phyloP scores from a whole-genome alignment of 2,329 filamentous ascomycete species.

The Aspergillus jensenii region DNA sequence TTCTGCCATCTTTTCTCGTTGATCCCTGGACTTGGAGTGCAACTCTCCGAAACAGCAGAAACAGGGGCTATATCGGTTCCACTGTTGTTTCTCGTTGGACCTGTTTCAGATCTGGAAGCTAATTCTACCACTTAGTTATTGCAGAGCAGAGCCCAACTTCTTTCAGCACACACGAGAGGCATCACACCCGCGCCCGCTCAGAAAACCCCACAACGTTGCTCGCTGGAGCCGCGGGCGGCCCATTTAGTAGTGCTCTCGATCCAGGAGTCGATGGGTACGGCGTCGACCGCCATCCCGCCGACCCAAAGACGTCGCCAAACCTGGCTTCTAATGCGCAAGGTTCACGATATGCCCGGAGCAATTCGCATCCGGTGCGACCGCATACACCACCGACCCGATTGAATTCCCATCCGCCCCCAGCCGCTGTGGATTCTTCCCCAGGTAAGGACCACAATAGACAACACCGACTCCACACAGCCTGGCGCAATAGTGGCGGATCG shows the following conservation, averaged over 20 bases:
- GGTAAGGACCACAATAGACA: constrained; percentile 31
- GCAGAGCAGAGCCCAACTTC: constrained; percentile 41
- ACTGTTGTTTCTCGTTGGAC: constrained; percentile 1
- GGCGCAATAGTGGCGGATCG: constrained; percentile 41
- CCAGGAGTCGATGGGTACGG: constrained; percentile 38
- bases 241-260: constrained; percentile 32
- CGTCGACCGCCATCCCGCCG: constrained; percentile 30
- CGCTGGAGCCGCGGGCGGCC: constrained; percentile 47
- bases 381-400: constrained; percentile 43
- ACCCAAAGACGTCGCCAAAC: constrained; percentile 35
- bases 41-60: constrained; percentile 6
- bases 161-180: constrained; percentile 52
- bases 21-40: constrained; percentile 16
- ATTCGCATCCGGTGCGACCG: constrained; percentile 50
- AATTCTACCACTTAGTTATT: constrained; percentile 14
- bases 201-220: constrained; percentile 59
- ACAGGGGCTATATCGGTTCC: constrained; percentile 4
- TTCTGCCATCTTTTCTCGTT: constrained; percentile 18
- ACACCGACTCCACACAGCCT: constrained; percentile 35
- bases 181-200: constrained; percentile 70
- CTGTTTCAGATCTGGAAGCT: constrained; percentile 9
- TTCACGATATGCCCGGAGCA: constrained; percentile 50
- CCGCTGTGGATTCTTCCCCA: constrained; percentile 30
- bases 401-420: constrained; percentile 33
- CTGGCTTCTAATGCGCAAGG: constrained; percentile 31